These are phyloP conservation scores for Vicia sativa DNA, from an alignment of 306 rosid genomes.

Conservation along the genomic window DNA sequence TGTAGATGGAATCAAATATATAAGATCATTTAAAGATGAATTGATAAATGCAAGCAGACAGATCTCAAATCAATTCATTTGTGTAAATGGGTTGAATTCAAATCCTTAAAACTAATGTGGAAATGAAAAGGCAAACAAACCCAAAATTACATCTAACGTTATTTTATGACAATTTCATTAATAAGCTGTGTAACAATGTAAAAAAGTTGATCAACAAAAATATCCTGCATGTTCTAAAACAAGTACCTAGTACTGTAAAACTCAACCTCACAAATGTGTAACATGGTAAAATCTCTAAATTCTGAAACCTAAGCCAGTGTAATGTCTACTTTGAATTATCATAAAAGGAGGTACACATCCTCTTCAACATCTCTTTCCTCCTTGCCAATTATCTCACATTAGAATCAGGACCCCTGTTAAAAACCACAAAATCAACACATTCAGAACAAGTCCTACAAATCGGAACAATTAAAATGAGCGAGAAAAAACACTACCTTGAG, in stretches of 20 bases:
- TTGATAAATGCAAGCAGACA: background rate
- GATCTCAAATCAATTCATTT: background rate
- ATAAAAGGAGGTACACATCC: constrained; percentile 41
- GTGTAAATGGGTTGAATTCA: background rate
- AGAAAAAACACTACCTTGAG: constrained; percentile 57
- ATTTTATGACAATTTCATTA: constrained; percentile 37
- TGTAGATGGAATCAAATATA: too few relatives aligned
- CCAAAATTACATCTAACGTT: constrained; percentile 22
- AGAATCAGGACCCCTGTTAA: constrained; percentile 55
- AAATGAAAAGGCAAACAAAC: background rate
- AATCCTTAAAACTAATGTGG: background rate
- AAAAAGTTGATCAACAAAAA: constrained; percentile 32
- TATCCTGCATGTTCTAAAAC: constrained; percentile 35
- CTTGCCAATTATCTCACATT: constrained; percentile 47
- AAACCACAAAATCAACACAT: constrained; percentile 42
- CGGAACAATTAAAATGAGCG: background rate
- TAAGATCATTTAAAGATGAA: too few relatives aligned
- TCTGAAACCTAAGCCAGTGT: constrained; percentile 46
- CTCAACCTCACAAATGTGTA: constrained; percentile 36
- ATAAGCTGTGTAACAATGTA: constrained; percentile 40
- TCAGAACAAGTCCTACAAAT: background rate
- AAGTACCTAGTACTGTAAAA: constrained; percentile 39
- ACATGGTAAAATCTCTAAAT: constrained; percentile 41
- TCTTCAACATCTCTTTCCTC: constrained; percentile 44
- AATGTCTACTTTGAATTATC: constrained; percentile 30